Evolutionary conservation across 352 stramenopile genomes (phyloP).

Genomic region (Saprolegnia diclina): DNA sequence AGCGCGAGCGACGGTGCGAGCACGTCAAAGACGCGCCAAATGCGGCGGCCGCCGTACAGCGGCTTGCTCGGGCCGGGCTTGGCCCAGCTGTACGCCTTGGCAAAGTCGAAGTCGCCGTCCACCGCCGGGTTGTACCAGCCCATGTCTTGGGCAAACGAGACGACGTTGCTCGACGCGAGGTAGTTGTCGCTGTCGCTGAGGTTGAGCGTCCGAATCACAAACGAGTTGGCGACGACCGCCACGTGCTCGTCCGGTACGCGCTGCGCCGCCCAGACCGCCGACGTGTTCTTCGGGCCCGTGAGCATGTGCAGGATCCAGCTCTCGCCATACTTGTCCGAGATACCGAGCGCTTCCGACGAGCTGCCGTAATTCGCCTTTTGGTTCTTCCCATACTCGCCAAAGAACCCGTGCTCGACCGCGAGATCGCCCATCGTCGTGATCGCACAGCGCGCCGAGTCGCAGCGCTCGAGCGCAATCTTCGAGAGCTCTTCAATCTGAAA

Average conservation of each 20-base stretch:
- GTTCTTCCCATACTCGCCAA: slow-evolving; percentile 71
- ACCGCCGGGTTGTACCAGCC: slow-evolving; percentile 67
- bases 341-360: slow-evolving; percentile 79
- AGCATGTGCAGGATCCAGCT: slow-evolving; percentile 94
- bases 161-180: slow-evolving; percentile 84
- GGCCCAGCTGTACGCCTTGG: slow-evolving; percentile 51
- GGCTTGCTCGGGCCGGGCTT: slow-evolving; percentile 56
- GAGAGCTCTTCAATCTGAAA: slow-evolving; percentile 88
- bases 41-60: slow-evolving; percentile 71
- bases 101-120: slow-evolving; percentile 61
- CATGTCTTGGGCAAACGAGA: slow-evolving; percentile 73
- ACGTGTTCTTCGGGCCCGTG: slow-evolving; percentile 79
- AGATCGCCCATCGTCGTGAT: slow-evolving; percentile 88
- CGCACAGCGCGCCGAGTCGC: slow-evolving; percentile 69
- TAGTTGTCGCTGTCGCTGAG: slow-evolving; percentile 74
- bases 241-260: slow-evolving; percentile 86
- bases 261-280: slow-evolving; percentile 90
- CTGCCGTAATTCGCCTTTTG: slow-evolving; percentile 45
- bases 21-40: slow-evolving; percentile 86
- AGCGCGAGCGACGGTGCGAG: slow-evolving; percentile 73
- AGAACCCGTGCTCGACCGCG: slow-evolving; percentile 90
- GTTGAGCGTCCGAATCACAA: slow-evolving; percentile 88
- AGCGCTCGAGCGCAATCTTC: slow-evolving; percentile 87
- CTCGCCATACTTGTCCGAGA: slow-evolving; percentile 85
- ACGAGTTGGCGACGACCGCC: slow-evolving; percentile 88